Evolutionary conservation across 495 filamentous ascomycete species (phyloP).

Genomic region (Neurospora sp.): DNA sequence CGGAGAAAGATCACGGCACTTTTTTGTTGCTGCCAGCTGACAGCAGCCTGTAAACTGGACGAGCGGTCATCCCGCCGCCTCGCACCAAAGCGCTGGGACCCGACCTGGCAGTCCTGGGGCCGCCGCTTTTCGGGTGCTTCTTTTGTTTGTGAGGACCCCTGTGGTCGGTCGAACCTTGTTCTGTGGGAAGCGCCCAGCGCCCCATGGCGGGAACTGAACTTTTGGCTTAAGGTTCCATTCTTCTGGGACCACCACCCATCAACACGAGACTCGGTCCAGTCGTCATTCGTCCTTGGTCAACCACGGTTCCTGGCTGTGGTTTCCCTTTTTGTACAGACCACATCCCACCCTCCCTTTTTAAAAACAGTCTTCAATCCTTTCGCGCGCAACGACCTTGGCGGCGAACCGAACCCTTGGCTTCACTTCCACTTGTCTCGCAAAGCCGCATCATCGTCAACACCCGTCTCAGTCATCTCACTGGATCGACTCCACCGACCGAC

Average conservation of each 20-base stretch:
- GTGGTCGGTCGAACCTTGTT: background rate
- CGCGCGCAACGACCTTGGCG: background rate
- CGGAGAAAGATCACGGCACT: background rate
- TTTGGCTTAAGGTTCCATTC: background rate
- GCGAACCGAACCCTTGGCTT: background rate
- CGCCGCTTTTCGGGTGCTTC: background rate
- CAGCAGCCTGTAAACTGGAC: background rate
- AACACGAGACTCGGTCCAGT: background rate
- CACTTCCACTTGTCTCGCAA: background rate
- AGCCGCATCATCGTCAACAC: background rate
- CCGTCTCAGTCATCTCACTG: background rate
- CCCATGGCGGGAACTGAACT: background rate
- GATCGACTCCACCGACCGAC: background rate
- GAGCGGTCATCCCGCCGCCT: background rate
- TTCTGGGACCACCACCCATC: background rate
- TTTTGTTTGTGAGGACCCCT: background rate
- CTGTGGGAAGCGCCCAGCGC: background rate
- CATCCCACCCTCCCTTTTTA: background rate
- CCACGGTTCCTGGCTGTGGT: background rate
- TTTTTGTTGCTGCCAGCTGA: background rate
- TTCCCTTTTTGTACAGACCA: background rate
- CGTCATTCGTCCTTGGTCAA: background rate
- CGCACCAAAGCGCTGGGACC: background rate
- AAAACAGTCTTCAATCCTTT: background rate
- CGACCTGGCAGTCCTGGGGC: background rate